Evolutionary conservation across 2,329 filamentous ascomycete species (phyloP).

Genomic region (Chaetomium strumarium): DNA sequence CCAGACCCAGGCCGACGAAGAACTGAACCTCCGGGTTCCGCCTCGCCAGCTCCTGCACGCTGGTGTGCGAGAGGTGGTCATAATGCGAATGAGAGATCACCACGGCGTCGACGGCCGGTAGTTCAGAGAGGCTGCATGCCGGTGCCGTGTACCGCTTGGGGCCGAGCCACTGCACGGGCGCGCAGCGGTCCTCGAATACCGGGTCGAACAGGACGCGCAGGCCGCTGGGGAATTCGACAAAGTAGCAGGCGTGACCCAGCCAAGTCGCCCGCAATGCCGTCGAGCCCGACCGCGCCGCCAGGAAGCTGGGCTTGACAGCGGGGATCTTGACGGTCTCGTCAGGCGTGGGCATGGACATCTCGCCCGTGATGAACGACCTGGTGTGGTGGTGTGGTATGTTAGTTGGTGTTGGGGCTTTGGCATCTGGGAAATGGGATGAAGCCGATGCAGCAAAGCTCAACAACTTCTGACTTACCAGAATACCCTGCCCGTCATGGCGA

Average conservation of each 20-base stretch:
- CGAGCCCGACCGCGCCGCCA: conserved; percentile 51
- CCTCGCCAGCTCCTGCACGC: conserved; percentile 63
- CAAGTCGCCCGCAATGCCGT: conserved; percentile 70
- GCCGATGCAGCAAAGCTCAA: background rate
- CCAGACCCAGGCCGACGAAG: conserved; percentile 79
- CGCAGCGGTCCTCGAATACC: conserved; percentile 83
- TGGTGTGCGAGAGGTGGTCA: conserved; percentile 78
- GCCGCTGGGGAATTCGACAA: conserved; percentile 81
- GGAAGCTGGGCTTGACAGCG: conserved; percentile 62
- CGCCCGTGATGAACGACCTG: conserved; percentile 29
- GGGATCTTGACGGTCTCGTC: conserved; percentile 54
- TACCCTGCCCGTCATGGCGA: conserved; percentile 28
- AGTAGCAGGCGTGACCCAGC: conserved; percentile 93
- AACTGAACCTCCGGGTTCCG: conserved; percentile 76
- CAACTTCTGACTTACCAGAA: conserved; percentile 31
- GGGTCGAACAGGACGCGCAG: conserved; percentile 89
- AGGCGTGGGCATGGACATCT: conserved; percentile 50
- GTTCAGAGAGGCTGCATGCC: conserved; percentile 70
- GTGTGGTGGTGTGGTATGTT: background rate
- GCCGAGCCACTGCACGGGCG: conserved; percentile 63
- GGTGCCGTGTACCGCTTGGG: conserved; percentile 73
- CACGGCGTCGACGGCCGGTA: conserved; percentile 70
- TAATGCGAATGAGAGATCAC: conserved; percentile 90
- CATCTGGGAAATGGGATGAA: background rate
- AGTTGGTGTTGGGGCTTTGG: background rate